These are phyloP conservation scores for Apophysomyces trapeziformis DNA, from an alignment of 371 early-diverging fungal species.

Conservation along the genomic window DNA sequence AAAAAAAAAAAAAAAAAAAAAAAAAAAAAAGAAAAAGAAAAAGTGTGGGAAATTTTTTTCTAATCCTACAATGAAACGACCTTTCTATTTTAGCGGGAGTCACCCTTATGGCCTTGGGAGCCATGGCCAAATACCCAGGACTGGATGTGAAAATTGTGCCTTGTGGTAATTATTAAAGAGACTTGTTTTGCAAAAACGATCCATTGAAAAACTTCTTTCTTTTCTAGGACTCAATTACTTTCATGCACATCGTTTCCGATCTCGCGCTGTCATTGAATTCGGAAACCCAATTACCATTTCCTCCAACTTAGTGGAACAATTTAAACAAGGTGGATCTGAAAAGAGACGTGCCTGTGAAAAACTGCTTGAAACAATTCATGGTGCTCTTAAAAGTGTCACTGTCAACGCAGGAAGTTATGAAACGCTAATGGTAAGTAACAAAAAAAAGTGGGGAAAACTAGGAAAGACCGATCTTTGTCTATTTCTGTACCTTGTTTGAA, in stretches of 20 bases:
- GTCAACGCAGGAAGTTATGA: constrained; percentile 92
- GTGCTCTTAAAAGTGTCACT: constrained; percentile 81
- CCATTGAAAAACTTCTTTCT: constrained; percentile 10
- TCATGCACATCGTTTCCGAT: constrained; percentile 93
- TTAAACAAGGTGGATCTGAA: constrained; percentile 77
- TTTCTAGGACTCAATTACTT: constrained; percentile 84
- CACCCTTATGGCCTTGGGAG: constrained; percentile 90
- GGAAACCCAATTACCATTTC: constrained; percentile 85
- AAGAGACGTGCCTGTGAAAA: constrained; percentile 80
- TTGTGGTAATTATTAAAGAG: constrained; percentile 51
- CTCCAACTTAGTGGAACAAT: constrained; percentile 75
- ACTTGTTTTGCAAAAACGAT: neutral
- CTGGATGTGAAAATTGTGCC: constrained; percentile 92
- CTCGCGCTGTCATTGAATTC: constrained; percentile 94
- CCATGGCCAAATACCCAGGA: constrained; percentile 82
- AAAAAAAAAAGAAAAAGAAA: constrained; percentile 6
- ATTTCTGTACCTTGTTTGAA: too few species aligned
- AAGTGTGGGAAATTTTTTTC: neutral
- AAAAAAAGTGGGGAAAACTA: too few species aligned
- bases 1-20: neutral
- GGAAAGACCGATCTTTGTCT: neutral
- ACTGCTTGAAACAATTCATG: constrained; percentile 75
- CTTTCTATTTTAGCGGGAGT: constrained; percentile 63
- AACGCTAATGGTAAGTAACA: constrained; percentile 76
- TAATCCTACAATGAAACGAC: neutral